These are phyloP conservation scores for Colletotrichum orchidophilum DNA, from an alignment of 2,329 filamentous ascomycete species.

Conservation along the genomic window DNA sequence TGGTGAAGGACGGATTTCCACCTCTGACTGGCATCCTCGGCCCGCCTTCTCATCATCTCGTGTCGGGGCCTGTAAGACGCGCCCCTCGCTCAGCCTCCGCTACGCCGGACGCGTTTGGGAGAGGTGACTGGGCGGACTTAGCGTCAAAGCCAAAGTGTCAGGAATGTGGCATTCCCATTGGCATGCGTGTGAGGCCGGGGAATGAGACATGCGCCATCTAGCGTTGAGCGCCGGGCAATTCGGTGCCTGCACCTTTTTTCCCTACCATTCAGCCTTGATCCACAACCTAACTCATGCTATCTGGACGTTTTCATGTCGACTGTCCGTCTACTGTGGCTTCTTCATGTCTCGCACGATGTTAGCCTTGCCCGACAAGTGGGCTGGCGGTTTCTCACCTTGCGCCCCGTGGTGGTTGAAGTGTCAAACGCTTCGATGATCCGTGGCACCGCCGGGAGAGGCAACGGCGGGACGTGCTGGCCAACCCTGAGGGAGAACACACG, in stretches of 20 bases:
- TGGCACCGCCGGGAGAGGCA: not conserved
- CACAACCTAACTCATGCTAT: too few species aligned
- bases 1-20: not conserved
- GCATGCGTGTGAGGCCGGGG: not conserved
- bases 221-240: not conserved
- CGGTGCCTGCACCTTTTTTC: not conserved
- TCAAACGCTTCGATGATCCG: not conserved
- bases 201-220: not conserved
- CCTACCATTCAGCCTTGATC: too few species aligned
- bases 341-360: not conserved
- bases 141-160: conserved; percentile 9
- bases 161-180: not conserved
- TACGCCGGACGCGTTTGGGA: not conserved
- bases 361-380: not conserved
- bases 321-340: not conserved
- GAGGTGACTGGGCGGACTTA: not conserved
- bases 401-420: not conserved
- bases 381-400: too few species aligned
- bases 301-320: not conserved
- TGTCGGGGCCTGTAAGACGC: not conserved
- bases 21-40: not conserved
- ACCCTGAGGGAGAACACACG: not conserved
- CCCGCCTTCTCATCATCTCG: not conserved
- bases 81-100: conserved; percentile 24
- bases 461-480: not conserved